These are phyloP conservation scores for Ogataea pini DNA, from an alignment of 805 yeast species.

Conservation along the genomic window DNA sequence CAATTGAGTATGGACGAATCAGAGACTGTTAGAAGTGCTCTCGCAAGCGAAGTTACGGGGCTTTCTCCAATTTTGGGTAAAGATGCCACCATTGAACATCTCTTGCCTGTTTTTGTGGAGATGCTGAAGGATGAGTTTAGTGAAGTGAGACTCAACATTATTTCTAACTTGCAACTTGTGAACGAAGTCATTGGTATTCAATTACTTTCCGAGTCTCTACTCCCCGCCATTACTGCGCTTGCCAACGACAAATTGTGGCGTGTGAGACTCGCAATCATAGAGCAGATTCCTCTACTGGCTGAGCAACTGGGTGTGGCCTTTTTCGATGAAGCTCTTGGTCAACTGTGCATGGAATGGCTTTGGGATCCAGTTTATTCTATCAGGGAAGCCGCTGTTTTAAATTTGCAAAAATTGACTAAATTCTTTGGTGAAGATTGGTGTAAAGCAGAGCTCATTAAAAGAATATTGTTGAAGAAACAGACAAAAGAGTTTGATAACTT, in stretches of 20 bases:
- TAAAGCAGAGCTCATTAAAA: constrained; percentile 73
- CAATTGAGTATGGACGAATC: constrained; percentile 86
- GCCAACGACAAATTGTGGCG: constrained; percentile 98
- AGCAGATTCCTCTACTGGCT: constrained; percentile 92
- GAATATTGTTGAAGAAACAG: constrained; percentile 54
- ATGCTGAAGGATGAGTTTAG: constrained; percentile 98
- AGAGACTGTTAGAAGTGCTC: constrained; percentile 89
- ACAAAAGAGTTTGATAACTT: constrained; percentile 57
- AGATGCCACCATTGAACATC: constrained; percentile 75
- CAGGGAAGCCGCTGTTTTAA: constrained; percentile 92
- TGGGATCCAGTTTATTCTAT: constrained; percentile 98
- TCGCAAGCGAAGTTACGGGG: constrained; percentile 85
- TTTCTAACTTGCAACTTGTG: constrained; percentile 86
- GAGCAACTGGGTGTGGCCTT: constrained; percentile 91
- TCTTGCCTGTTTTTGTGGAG: constrained; percentile 83
- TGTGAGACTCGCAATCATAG: constrained; percentile 93
- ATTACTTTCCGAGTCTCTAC: constrained; percentile 75
- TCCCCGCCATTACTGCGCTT: constrained; percentile 94
- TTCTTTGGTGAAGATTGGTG: constrained; percentile 97
- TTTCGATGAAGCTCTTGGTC: constrained; percentile 88
- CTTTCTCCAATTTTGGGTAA: constrained; percentile 84
- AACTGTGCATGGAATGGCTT: constrained; percentile 93
- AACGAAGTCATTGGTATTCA: constrained; percentile 94
- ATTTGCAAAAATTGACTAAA: constrained; percentile 73
- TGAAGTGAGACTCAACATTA: constrained; percentile 92